A percentile compares a stretch with the other conserved stretches of the same genome.
These are phyloP conservation scores for Sporothrix humicola DNA, from an alignment of 2,329 filamentous ascomycete genomes.

Conservation along the genomic window DNA sequence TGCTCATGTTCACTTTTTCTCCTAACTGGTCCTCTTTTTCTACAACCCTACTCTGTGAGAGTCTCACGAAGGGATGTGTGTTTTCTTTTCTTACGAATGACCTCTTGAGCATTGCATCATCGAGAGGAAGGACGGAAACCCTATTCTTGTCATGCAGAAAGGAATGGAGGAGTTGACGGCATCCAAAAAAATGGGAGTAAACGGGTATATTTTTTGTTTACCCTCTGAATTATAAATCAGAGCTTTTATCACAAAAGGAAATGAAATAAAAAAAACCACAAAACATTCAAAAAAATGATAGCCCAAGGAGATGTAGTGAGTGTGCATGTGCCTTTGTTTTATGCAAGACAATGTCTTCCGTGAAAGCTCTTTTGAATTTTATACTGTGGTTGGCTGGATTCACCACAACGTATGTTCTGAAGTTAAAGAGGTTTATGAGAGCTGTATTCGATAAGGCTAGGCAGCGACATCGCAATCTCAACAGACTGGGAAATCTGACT, in stretches of 20 bases:
- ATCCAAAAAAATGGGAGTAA: conserved; percentile 31
- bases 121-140: conserved; percentile 14
- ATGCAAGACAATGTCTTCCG: neutral
- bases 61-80: conserved; percentile 25
- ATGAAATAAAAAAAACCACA: conserved; percentile 33
- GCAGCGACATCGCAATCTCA: too few relatives aligned
- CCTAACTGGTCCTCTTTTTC: conserved; percentile 8
- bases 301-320: neutral
- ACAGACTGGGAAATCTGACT: too few relatives aligned
- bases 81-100: conserved; percentile 27
- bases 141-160: neutral
- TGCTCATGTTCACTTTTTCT: neutral
- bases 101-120: neutral
- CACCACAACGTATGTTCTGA: too few relatives aligned
- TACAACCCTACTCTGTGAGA: conserved; percentile 1
- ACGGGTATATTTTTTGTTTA: conserved; percentile 30
- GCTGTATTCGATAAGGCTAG: too few relatives aligned
- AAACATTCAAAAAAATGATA: conserved; percentile 20
- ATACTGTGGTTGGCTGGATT: too few relatives aligned
- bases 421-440: too few relatives aligned
- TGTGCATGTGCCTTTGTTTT: neutral
- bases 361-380: too few relatives aligned
- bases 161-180: conserved; percentile 21
- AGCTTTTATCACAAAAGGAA: conserved; percentile 24
- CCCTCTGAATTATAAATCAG: conserved; percentile 3